Evolutionary conservation across 768 basidiomycete species (phyloP).

Genomic region (Boletus speciosus): DNA sequence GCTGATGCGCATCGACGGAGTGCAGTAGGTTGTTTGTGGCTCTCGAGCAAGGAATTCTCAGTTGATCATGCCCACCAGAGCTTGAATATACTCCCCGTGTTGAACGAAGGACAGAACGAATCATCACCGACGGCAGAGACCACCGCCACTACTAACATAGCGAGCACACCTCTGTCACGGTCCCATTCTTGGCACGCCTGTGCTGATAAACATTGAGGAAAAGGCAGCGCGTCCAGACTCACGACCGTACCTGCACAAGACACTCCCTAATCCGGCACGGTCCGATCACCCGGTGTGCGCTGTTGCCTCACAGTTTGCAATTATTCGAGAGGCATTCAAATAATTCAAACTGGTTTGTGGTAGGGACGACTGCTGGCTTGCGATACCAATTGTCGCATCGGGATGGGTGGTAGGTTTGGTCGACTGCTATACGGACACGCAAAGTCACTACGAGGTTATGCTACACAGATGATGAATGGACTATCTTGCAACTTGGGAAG

Average conservation of each 20-base stretch:
- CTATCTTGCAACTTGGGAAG: too few relatives aligned
- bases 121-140: neutral
- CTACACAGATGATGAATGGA: neutral
- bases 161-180: neutral
- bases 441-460: neutral
- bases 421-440: neutral
- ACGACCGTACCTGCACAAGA: constrained; percentile 4
- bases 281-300: neutral
- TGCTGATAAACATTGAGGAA: constrained; percentile 11
- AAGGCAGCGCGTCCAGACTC: neutral
- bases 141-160: neutral
- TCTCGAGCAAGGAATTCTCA: neutral
- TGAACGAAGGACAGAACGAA: constrained; percentile 4
- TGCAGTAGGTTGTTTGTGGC: neutral
- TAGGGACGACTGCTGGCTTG: neutral
- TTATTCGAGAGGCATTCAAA: neutral
- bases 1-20: neutral
- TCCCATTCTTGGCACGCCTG: neutral
- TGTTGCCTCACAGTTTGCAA: neutral
- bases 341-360: neutral
- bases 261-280: constrained; percentile 4
- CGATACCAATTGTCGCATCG: neutral
- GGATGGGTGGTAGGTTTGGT: neutral
- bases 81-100: neutral
- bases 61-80: constrained; percentile 1